phyloP scores from a whole-genome alignment of 495 filamentous ascomycete species.

The Podospora didyma region DNA sequence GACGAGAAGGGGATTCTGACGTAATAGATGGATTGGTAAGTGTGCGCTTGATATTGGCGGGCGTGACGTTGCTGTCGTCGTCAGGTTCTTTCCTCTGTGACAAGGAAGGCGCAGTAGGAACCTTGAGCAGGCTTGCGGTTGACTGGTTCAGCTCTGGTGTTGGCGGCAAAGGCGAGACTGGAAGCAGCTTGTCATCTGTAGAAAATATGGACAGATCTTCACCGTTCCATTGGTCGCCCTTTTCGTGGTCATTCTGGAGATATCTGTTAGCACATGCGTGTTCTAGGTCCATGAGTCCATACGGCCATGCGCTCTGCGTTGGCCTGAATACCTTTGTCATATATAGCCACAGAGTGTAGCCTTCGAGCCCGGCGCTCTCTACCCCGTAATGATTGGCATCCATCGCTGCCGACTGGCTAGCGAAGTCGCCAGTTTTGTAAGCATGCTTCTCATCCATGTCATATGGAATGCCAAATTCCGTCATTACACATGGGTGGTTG shows the following conservation, averaged over 20 bases:
- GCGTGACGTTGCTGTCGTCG: slow-evolving; percentile 56
- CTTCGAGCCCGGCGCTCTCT: slow-evolving; percentile 74
- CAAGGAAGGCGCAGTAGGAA: slow-evolving; percentile 13
- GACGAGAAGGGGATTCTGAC: slow-evolving; percentile 46
- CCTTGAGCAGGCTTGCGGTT: slow-evolving; percentile 27
- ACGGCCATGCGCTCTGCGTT: background rate
- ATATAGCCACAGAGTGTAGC: slow-evolving; percentile 89
- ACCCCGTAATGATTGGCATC: slow-evolving; percentile 95
- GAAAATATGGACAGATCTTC: slow-evolving; percentile 93
- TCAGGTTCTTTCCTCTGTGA: slow-evolving; percentile 39
- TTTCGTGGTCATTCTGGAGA: slow-evolving; percentile 73
- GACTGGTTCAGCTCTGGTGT: slow-evolving; percentile 35
- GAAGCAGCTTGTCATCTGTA: slow-evolving; percentile 69
- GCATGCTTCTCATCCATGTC: slow-evolving; percentile 97
- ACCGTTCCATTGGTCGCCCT: slow-evolving; percentile 96
- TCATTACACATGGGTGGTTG: slow-evolving; percentile 83
- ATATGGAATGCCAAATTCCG: slow-evolving; percentile 95
- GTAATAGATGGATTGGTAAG: slow-evolving; percentile 70
- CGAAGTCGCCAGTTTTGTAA: slow-evolving; percentile 95
- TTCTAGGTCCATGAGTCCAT: background rate
- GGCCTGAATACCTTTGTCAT: slow-evolving; percentile 54
- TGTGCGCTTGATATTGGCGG: slow-evolving; percentile 67
- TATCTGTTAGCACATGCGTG: background rate
- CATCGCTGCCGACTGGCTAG: slow-evolving; percentile 89
- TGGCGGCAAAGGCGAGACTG: slow-evolving; percentile 43